Base-by-base conservation (phyloP, 2,329 filamentous ascomycete genomes). In the Penicillium psychrosexuale region DNA sequence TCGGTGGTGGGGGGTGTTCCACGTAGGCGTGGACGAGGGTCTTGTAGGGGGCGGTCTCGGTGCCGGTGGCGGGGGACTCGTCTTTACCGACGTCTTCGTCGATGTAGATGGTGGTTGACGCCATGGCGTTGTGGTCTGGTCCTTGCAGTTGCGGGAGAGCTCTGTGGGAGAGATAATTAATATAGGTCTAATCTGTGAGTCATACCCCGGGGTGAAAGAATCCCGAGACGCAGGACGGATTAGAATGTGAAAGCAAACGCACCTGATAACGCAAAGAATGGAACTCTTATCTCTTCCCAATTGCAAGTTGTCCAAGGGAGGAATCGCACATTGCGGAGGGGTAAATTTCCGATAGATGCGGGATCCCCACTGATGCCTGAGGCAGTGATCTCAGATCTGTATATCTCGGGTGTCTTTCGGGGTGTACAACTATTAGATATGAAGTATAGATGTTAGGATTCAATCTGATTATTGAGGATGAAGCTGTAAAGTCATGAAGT, bases 21-120 rank as follows among this genome's bases (percentile, higher is more conserved):
- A 91, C 82, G 75, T 90, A 89, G 61, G 90, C 91, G 69, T 86
- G 86, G 61, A 87, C 80, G 39, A 96, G 83, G 38, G 88, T 85
- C 80, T 95, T 93, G 84, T 87, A 96, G 46, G 91, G 91, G 63
- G 85, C 82, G 58, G 80, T 76, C 73, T 92, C 84, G 61, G 86
- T 82, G 69, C 91, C 91, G 63, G 83, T 79, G 61, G 85, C 83
- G 63, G 83, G 71, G 54, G 75, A 74, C 67, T 88, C 84, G 76
- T 94, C 91, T 65, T 82, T 78, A 66, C 91, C 91, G 63, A 81
- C 81, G 66, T 91, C 88, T 70, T 91, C 88, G 78, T 96, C 91
- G 69, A 96, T 82, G 77, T 92, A 91, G 72, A 89, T 78, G 62
- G 45, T 60, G 30, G 42, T 36, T n/a, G 56, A 77, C 38, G 67